These are phyloP conservation scores for Dovyalis caffra DNA, from an alignment of 345 rosid genomes.

Conservation along the genomic window DNA sequence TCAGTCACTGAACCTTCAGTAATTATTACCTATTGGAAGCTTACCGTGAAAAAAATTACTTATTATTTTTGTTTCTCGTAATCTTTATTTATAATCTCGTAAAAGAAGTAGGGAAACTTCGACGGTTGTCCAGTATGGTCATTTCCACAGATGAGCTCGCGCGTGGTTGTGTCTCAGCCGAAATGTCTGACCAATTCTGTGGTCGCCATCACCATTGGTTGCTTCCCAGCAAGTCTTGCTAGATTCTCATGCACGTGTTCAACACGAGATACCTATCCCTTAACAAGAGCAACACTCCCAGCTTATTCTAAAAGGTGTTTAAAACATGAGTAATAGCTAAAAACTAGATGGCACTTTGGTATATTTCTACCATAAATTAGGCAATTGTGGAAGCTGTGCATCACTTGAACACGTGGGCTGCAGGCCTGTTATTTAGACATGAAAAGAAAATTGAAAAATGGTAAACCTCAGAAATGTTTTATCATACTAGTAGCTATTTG, in stretches of 20 bases:
- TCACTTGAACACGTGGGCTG: too few relatives aligned
- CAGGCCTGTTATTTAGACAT: too few relatives aligned
- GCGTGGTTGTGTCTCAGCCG: background rate
- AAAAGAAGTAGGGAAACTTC: too few relatives aligned
- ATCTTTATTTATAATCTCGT: too few relatives aligned
- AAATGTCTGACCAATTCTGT: background rate
- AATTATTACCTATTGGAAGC: too few relatives aligned
- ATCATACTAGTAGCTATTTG: too few relatives aligned
- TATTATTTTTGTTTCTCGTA: too few relatives aligned
- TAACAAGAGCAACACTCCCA: background rate
- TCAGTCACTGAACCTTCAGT: too few relatives aligned
- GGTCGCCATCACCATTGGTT: background rate
- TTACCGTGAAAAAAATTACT: too few relatives aligned
- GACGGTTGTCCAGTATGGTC: background rate
- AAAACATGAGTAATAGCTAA: too few relatives aligned
- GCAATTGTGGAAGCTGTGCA: background rate
- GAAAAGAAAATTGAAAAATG: too few relatives aligned
- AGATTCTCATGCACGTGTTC: background rate
- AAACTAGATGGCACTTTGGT: background rate
- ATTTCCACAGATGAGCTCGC: background rate
- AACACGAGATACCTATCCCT: background rate
- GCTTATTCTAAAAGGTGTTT: background rate
- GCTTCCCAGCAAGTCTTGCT: background rate
- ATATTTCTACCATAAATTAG: background rate
- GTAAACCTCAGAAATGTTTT: too few relatives aligned